Evolutionary conservation across 768 basidiomycete genomes (phyloP).

Genomic region (Rubroboletus satanas): DNA sequence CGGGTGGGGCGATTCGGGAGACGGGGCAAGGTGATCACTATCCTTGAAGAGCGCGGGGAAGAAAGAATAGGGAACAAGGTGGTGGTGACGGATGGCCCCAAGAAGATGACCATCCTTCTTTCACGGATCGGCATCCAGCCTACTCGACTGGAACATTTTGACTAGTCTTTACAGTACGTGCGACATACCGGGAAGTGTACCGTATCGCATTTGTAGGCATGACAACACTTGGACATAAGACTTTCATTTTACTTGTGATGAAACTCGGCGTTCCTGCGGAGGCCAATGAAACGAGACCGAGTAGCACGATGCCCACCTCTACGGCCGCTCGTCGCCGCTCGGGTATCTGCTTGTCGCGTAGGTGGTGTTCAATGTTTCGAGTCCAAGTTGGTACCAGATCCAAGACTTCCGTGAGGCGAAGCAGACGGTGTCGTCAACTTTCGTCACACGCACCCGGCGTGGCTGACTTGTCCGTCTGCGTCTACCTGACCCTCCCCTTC

Average conservation of each 20-base stretch:
- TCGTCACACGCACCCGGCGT: slow-evolving; percentile 21
- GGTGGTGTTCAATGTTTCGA: too few species aligned
- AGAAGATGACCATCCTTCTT: slow-evolving; percentile 43
- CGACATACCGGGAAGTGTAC: neutral
- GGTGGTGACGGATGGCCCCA: slow-evolving; percentile 32
- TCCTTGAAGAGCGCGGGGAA: slow-evolving; percentile 43
- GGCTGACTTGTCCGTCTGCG: slow-evolving; percentile 28
- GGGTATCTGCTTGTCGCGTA: neutral
- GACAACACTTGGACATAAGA: slow-evolving; percentile 7
- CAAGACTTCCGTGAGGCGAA: slow-evolving; percentile 2
- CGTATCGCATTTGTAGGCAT: neutral
- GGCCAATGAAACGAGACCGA: neutral
- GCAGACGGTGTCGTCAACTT: slow-evolving; percentile 6
- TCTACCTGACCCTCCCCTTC: slow-evolving; percentile 3
- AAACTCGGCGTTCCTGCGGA: neutral
- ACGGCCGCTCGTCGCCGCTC: slow-evolving; percentile 6
- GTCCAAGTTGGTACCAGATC: neutral
- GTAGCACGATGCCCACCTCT: slow-evolving; percentile 1
- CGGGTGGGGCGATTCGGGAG: slow-evolving; percentile 72
- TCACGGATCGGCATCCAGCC: slow-evolving; percentile 42
- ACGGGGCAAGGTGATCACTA: slow-evolving; percentile 60
- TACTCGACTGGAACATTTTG: slow-evolving; percentile 50
- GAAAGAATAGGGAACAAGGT: slow-evolving; percentile 29
- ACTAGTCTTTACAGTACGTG: slow-evolving; percentile 24
- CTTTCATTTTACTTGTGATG: neutral